Conservation (phyloP, 257 asterid genomes). For the Petrea volubilis region DNA sequence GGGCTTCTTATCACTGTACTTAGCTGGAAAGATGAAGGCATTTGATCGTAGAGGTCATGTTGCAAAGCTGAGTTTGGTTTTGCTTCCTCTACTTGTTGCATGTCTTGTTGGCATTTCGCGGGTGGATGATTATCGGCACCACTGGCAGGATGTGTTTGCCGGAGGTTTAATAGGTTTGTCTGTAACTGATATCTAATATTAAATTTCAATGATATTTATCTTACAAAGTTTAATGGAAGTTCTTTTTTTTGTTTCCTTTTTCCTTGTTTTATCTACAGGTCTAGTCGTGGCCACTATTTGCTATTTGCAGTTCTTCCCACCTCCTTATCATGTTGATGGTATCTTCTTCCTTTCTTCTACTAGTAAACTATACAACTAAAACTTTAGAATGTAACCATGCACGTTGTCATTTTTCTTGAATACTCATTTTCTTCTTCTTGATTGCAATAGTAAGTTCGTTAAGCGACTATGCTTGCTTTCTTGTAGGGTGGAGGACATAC, state of each 20-base stretch:
- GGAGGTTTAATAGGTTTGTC: slow-evolving; percentile 82
- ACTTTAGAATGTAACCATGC: background rate
- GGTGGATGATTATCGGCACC: slow-evolving; percentile 87
- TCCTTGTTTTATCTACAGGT: slow-evolving; percentile 40
- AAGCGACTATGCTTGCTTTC: background rate
- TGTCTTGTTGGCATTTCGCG: slow-evolving; percentile 69
- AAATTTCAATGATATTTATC: background rate
- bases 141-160: slow-evolving; percentile 88
- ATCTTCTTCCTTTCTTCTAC: slow-evolving; percentile 2
- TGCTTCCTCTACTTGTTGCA: slow-evolving; percentile 66
- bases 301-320: slow-evolving; percentile 90
- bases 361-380: background rate
- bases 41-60: slow-evolving; percentile 75
- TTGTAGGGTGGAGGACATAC: slow-evolving; percentile 69
- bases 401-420: background rate
- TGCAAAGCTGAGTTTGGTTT: slow-evolving; percentile 72
- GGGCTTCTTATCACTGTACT: slow-evolving; percentile 71
- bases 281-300: slow-evolving; percentile 60
- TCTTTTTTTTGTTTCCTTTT: background rate
- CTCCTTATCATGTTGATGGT: slow-evolving; percentile 78
- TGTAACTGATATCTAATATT: background rate
- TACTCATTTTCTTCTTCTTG: background rate
- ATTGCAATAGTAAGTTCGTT: background rate
- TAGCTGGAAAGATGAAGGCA: slow-evolving; percentile 74
- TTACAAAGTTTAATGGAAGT: background rate